Conservation (phyloP, 768 basidiomycete species). For the Trametes maxima region DNA sequence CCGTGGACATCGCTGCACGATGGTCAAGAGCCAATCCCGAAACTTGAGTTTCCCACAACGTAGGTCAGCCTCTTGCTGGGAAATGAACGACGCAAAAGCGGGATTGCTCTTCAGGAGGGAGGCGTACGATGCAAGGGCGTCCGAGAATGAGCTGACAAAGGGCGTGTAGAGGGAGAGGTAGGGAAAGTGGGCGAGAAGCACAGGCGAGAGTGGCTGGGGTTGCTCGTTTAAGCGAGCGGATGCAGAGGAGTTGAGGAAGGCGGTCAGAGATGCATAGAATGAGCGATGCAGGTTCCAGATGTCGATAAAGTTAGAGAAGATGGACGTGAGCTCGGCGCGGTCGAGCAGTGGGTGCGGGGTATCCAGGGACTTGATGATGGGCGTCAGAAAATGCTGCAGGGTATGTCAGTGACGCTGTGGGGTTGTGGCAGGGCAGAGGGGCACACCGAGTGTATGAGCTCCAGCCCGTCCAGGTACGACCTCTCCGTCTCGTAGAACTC, state of each 20-base stretch:
- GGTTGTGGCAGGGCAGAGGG: not conserved
- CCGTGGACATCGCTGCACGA: conserved; percentile 86
- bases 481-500: conserved; percentile 85
- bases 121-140: conserved; percentile 59
- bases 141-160: conserved; percentile 78
- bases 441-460: conserved; percentile 78
- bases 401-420: conserved; percentile 7
- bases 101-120: conserved; percentile 56
- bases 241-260: conserved; percentile 40
- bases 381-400: conserved; percentile 77
- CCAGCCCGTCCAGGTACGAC: conserved; percentile 79
- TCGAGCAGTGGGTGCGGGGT: conserved; percentile 68
- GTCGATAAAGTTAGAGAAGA: conserved; percentile 90
- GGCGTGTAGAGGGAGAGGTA: conserved; percentile 87
- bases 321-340: conserved; percentile 64
- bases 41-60: conserved; percentile 75
- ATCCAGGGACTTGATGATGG: conserved; percentile 76
- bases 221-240: conserved; percentile 26
- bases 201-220: conserved; percentile 52
- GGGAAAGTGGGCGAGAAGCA: conserved; percentile 81
- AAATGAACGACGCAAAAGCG: conserved; percentile 64
- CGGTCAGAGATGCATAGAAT: conserved; percentile 63
- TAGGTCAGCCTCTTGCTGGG: conserved; percentile 65
- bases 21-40: conserved; percentile 83
- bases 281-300: conserved; percentile 88